Conservation (phyloP, 495 filamentous ascomycete genomes). For the Penicillium odoratum region DNA sequence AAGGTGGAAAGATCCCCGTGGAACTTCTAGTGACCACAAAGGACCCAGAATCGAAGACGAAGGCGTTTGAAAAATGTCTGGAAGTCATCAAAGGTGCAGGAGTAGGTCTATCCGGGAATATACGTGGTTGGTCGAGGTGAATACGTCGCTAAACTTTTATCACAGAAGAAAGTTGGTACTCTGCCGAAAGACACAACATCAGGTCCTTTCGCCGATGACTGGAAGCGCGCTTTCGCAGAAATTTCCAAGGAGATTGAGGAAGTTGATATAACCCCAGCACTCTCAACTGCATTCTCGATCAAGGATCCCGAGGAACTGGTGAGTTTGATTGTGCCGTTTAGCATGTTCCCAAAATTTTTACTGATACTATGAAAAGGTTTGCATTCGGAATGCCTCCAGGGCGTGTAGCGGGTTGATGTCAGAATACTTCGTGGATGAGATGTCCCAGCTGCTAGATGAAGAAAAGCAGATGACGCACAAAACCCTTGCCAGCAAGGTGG, state of each 20-base stretch:
- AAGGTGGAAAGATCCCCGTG: slow-evolving; percentile 85
- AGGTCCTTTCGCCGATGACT: slow-evolving; percentile 93
- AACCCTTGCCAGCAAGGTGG: slow-evolving; percentile 76
- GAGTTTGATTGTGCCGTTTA: slow-evolving; percentile 20
- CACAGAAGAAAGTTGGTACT: slow-evolving; percentile 83
- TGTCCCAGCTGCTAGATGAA: slow-evolving; percentile 90
- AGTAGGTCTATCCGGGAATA: slow-evolving; percentile 50
- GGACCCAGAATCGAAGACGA: slow-evolving; percentile 83
- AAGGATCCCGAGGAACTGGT: slow-evolving; percentile 94
- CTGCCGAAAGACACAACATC: slow-evolving; percentile 78
- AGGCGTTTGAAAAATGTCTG: slow-evolving; percentile 76
- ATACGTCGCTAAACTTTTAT: background rate
- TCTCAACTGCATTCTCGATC: slow-evolving; percentile 85
- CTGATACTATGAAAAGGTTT: slow-evolving; percentile 52
- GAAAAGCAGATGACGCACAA: slow-evolving; percentile 96
- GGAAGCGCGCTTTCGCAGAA: slow-evolving; percentile 77
- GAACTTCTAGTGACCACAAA: slow-evolving; percentile 89
- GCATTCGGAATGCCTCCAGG: slow-evolving; percentile 88
- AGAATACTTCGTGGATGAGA: slow-evolving; percentile 94
- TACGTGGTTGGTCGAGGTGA: background rate
- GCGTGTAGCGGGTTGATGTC: slow-evolving; percentile 90
- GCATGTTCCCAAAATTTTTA: background rate
- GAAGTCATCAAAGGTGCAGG: slow-evolving; percentile 86
- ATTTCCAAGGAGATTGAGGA: slow-evolving; percentile 83
- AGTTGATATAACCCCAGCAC: slow-evolving; percentile 77